Evolutionary conservation across 2,329 filamentous ascomycete species (phyloP).

Genomic region (Aspergillus thermomutatus): DNA sequence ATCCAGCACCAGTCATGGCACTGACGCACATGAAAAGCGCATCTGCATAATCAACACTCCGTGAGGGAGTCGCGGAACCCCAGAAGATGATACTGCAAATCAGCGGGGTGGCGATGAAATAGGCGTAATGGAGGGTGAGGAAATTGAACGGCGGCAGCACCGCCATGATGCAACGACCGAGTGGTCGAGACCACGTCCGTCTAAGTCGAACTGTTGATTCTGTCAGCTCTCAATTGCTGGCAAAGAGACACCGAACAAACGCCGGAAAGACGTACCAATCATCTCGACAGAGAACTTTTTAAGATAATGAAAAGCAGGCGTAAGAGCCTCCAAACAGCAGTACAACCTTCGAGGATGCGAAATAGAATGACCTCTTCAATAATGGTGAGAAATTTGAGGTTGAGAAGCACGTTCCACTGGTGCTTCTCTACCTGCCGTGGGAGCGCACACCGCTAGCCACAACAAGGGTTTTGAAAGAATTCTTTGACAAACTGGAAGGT

Average conservation of each 20-base stretch:
- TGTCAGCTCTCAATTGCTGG: too few relatives aligned
- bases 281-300: neutral
- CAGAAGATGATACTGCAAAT: slow-evolving; percentile 60
- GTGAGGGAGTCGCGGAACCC: slow-evolving; percentile 48
- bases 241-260: neutral
- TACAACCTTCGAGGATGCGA: too few relatives aligned
- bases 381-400: neutral
- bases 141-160: slow-evolving; percentile 51
- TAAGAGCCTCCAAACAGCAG: too few relatives aligned
- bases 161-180: slow-evolving; percentile 22
- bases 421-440: neutral
- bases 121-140: slow-evolving; percentile 64
- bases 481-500: slow-evolving; percentile 3
- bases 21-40: slow-evolving; percentile 65
- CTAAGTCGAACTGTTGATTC: neutral
- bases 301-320: too few relatives aligned
- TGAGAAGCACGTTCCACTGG: neutral
- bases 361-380: neutral
- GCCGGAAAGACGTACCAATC: neutral
- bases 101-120: slow-evolving; percentile 59
- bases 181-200: slow-evolving; percentile 14
- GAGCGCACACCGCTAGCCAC: slow-evolving; percentile 18
- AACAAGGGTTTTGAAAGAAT: slow-evolving; percentile 11
- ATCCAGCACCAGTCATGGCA: slow-evolving; percentile 64
- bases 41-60: slow-evolving; percentile 59